Evolutionary conservation across 148 eudicot genomes (phyloP).

Genomic region (Rhododendron williamsianum): DNA sequence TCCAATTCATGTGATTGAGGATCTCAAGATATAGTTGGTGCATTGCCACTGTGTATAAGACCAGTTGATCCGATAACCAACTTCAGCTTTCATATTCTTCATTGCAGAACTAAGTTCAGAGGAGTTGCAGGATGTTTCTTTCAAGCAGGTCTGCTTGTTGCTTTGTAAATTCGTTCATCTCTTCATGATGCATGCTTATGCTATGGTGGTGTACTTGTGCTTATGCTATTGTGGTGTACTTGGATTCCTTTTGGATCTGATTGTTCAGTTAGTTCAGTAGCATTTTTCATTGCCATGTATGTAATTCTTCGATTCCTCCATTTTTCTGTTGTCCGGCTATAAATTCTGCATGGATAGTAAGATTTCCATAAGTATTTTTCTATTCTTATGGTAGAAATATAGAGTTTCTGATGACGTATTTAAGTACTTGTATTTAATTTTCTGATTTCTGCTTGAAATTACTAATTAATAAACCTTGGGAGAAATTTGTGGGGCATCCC

Average conservation of each 20-base stretch:
- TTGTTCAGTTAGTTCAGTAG: not conserved
- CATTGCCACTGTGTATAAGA: not conserved
- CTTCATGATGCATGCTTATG: not conserved
- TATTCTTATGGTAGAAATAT: not conserved
- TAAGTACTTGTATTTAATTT: not conserved
- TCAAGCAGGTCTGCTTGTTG: constrained; percentile 65
- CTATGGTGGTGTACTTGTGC: not conserved
- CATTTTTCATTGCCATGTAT: not conserved
- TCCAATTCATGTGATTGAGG: constrained; percentile 2
- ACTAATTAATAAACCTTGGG: not conserved
- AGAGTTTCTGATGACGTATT: not conserved
- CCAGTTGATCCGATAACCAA: not conserved
- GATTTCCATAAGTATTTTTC: not conserved
- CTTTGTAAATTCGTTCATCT: constrained; percentile 4
- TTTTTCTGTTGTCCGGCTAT: not conserved
- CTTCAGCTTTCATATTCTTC: not conserved
- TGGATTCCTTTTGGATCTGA: not conserved
- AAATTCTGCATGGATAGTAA: not conserved
- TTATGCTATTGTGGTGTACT: not conserved
- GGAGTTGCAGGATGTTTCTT: constrained; percentile 82
- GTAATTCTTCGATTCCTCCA: not conserved
- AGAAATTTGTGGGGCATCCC: not conserved
- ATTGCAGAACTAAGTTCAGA: constrained; percentile 76
- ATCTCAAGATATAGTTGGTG: not conserved
- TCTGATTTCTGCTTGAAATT: not conserved